Evolutionary conservation across 495 filamentous ascomycete species (phyloP), one percentile per base, ranked within the genome.

Genomic region (Xylaria bambusicola): DNA sequence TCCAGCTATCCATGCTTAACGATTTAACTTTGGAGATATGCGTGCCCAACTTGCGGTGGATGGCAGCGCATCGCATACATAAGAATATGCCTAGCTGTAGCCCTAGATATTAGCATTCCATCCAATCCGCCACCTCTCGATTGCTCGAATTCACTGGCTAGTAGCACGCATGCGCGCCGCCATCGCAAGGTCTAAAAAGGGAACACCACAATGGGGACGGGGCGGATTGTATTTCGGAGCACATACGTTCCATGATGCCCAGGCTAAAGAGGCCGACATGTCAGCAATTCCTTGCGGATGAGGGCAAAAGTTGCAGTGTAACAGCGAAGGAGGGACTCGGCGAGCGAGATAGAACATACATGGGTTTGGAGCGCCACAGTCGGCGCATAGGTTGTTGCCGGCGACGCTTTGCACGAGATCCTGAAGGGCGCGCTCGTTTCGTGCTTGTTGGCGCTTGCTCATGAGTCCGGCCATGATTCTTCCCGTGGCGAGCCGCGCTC

Each of bases 21-120:
- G 92, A 97, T 74, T 98, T 98, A 74, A 98, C 91, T 73, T 98
- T 98, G 44, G 93, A 96, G 56, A 98, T 90, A 71, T 98, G 94
- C 51, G 93, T 98, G 52, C 95, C 95, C 66, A 98, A 81, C 75
- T 98, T 98, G 66, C 94, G 91, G 78, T 98, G 94, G 71, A 98
- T 79, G 27, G 91, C 83, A 56, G 93, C 94, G 82, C 94, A 98
- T 70, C 95, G 91, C 88, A 97, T 93, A 77, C 94, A 98, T 6
- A 98, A 82, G 75, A 98, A 98, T 51, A 97, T 85, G 31, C 94
- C 94, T 74, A 98, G 80, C 92, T 96, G 69, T 64, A 60, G 53
- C 59, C 52, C 58, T 29, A 15, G 6, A 29, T 1, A 38, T 52
- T 53, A 56, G 47, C 56, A 36, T 12, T 46, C 29, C 29, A 33